Base-by-base conservation (phyloP, 2,329 filamentous ascomycete species). In the Penicillium aurantiogriseum region DNA sequence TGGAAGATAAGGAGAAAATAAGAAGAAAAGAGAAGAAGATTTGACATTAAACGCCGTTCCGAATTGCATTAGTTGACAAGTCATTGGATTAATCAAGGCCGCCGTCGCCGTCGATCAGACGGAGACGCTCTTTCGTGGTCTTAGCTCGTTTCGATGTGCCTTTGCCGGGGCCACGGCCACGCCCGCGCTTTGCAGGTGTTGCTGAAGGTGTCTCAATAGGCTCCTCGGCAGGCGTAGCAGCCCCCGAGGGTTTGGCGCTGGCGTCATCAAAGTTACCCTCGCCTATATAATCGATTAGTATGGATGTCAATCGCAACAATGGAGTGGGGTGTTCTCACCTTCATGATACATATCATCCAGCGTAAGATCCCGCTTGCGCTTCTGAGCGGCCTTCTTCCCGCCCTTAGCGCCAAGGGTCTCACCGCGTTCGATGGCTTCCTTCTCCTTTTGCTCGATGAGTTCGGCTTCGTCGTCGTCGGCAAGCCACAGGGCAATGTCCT, bases 301-400 rank as follows among this genome's bases (percentile, higher is more conserved):
- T 50, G 25, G 9, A 40, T 38, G 5, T 38, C 9, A 33, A 33
- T 42, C 19, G 23, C 25, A 33, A 9, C 3, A 10, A 10, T 36
- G 3, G 38, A 29, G 5, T 8, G 19, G 51, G 5, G 13, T 29
- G 27, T n/a, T 79, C 90, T 87, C 75, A 96, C 94, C 94, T 83
- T 99, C 94, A 74, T 99, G 94, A 78, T 99, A 99, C 90, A 99
- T 92, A 72, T 97, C 93, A 74, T 97, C 94, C 76, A 97, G 79
- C 69, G 82, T 86, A 62, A 87, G 77, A 72, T 87, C 85, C 54
- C 75, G 75, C 74, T 77, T 76, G 74, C 80, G 83, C 67, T 89
- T 93, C 49, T 74, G 75, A n/a, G 76, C 76, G 42, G 79, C 75
- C 77, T 87, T 88, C 64, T 79, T 81, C 59, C 83, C 83, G 57